Conservation (phyloP, 2,329 filamentous ascomycete genomes). For the Catunica adiposa region DNA sequence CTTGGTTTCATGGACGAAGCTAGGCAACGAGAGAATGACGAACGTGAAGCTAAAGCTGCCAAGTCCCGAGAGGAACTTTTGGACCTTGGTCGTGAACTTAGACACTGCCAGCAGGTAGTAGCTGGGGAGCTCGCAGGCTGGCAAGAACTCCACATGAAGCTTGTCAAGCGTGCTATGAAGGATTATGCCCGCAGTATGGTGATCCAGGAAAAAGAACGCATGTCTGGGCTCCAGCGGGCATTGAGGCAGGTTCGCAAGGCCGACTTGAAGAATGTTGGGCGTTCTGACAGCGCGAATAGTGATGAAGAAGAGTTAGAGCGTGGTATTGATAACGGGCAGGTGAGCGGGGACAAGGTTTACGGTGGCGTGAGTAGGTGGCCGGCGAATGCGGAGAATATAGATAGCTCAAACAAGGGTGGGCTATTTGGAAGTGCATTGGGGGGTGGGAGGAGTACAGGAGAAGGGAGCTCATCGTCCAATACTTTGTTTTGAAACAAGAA, state of each 20-base stretch:
- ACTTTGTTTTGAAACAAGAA: background rate
- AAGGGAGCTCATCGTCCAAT: background rate
- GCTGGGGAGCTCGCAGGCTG: conserved; percentile 83
- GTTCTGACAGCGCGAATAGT: background rate
- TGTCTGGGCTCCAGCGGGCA: conserved; percentile 68
- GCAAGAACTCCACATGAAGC: conserved; percentile 73
- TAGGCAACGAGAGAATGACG: conserved; percentile 62
- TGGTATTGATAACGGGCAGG: background rate
- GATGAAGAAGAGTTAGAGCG: background rate
- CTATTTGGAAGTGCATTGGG: background rate
- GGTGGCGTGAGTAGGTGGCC: background rate
- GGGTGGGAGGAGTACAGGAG: background rate
- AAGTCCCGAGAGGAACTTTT: conserved; percentile 54
- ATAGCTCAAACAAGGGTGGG: background rate
- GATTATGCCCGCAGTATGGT: conserved; percentile 66
- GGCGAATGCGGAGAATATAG: background rate
- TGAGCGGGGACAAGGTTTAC: background rate
- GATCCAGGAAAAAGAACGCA: conserved; percentile 58
- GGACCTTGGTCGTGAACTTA: conserved; percentile 61
- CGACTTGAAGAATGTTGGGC: background rate
- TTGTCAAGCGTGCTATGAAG: conserved; percentile 56
- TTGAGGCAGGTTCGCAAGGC: conserved; percentile 40
- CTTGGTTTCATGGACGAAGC: conserved; percentile 75
- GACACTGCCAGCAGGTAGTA: conserved; percentile 87
- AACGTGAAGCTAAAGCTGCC: conserved; percentile 65